These are phyloP conservation scores for Ilyonectria robusta DNA, from an alignment of 2,329 filamentous ascomycete species.

Conservation along the genomic window DNA sequence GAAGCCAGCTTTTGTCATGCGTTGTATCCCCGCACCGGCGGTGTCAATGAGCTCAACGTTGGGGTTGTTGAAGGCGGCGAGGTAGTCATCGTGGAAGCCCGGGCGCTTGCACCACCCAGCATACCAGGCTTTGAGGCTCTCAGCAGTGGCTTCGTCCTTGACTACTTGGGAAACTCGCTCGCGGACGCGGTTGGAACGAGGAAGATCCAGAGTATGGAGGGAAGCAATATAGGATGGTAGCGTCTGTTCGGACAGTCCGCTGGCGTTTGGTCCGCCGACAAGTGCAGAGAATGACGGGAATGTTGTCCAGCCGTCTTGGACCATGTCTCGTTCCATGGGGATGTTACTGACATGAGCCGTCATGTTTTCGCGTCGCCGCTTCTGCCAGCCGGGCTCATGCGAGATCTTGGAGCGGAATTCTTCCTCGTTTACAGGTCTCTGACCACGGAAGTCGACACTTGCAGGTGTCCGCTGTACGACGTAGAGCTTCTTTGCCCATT, in stretches of 20 bases:
- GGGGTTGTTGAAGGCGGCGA: conserved; percentile 50
- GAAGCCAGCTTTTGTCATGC: conserved; percentile 50
- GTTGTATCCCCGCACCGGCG: conserved; percentile 12
- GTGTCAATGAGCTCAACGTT: conserved; percentile 74
- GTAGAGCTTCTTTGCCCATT: conserved; percentile 64
- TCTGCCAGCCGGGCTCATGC: conserved; percentile 39
- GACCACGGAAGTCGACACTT: conserved; percentile 55
- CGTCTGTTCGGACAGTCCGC: neutral
- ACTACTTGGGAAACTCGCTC: conserved; percentile 51
- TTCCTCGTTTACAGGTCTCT: conserved; percentile 57
- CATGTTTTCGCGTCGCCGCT: neutral
- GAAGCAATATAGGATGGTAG: neutral
- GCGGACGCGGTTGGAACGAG: conserved; percentile 55
- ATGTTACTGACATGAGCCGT: conserved; percentile 63
- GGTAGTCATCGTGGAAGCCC: conserved; percentile 72
- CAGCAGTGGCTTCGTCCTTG: conserved; percentile 63
- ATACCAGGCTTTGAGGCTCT: conserved; percentile 71
- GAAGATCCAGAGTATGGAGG: conserved; percentile 59
- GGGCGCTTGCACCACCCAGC: conserved; percentile 74
- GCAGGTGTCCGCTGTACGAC: conserved; percentile 71
- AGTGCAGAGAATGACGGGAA: neutral
- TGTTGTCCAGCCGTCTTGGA: neutral
- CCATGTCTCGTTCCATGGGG: neutral
- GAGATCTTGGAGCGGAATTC: conserved; percentile 54
- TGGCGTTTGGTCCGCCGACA: neutral